Evolutionary conservation across 768 basidiomycete genomes (phyloP).

Genomic region (Boletus rubroflammeus): DNA sequence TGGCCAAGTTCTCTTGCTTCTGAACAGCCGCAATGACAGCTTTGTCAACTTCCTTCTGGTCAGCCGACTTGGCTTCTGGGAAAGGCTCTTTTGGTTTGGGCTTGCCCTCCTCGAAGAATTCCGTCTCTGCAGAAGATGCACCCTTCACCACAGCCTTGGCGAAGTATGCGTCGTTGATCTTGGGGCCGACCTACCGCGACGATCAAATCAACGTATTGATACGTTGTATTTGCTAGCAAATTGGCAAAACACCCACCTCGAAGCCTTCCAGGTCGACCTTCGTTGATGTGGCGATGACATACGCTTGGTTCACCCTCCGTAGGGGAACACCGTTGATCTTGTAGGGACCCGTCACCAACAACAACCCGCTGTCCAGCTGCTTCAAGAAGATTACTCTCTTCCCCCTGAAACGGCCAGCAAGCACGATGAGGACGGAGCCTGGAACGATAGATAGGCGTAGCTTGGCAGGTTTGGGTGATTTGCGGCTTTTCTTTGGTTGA

Average conservation of each 20-base stretch:
- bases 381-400: slow-evolving; percentile 99
- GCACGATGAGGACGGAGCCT: slow-evolving; percentile 91
- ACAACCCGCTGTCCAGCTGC: slow-evolving; percentile 86
- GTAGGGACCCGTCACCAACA: slow-evolving; percentile 96
- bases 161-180: slow-evolving; percentile 95
- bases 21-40: slow-evolving; percentile 79
- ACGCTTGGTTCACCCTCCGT: slow-evolving; percentile 97
- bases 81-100: slow-evolving; percentile 85
- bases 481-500: slow-evolving; percentile 88
- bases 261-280: slow-evolving; percentile 76
- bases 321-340: slow-evolving; percentile 98
- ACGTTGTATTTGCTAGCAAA: not conserved
- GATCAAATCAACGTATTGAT: slow-evolving; percentile 1
- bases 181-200: slow-evolving; percentile 65
- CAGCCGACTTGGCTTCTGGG: slow-evolving; percentile 81
- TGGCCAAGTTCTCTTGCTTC: slow-evolving; percentile 85
- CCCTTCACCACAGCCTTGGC: slow-evolving; percentile 70
- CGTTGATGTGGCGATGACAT: slow-evolving; percentile 97
- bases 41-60: slow-evolving; percentile 87
- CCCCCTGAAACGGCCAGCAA: slow-evolving; percentile 96
- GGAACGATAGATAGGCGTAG: slow-evolving; percentile 89
- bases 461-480: slow-evolving; percentile 71
- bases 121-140: slow-evolving; percentile 82
- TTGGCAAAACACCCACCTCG: slow-evolving; percentile 50
- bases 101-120: slow-evolving; percentile 95